phyloP scores from a whole-genome alignment of 2,329 filamentous ascomycete species.

The Rhytidhysteron rufulum region DNA sequence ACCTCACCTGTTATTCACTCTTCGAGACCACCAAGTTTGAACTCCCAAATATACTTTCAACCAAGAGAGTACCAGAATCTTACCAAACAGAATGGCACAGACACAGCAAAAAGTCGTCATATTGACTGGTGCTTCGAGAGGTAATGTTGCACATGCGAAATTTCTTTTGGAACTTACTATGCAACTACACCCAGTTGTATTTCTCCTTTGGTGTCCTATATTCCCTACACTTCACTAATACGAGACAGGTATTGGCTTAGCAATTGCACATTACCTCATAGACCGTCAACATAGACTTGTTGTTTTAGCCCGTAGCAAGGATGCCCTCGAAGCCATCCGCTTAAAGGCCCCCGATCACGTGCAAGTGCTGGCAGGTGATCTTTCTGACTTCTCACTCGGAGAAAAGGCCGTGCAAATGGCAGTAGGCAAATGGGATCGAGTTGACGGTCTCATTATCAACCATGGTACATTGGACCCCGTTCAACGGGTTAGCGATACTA shows the following conservation, averaged over 20 bases:
- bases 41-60: no score
- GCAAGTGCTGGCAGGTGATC: constrained; percentile 55
- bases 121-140: constrained; percentile 61
- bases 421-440: constrained; percentile 60
- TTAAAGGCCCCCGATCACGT: constrained; percentile 52
- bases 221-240: background rate
- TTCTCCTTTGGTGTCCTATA: constrained; percentile 2
- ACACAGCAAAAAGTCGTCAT: constrained; percentile 52
- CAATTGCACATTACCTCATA: constrained; percentile 59
- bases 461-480: constrained; percentile 80
- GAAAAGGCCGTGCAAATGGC: constrained; percentile 63
- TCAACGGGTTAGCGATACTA: constrained; percentile 62
- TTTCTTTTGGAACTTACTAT: background rate
- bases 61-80: no score
- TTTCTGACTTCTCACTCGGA: constrained; percentile 52
- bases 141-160: constrained; percentile 30
- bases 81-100: no score
- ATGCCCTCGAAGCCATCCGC: constrained; percentile 48
- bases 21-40: no score
- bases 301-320: constrained; percentile 53
- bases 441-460: constrained; percentile 85
- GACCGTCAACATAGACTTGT: constrained; percentile 53
- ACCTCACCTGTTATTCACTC: no score
- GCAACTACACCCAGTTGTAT: background rate
- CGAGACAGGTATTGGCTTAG: constrained; percentile 55